Conservation (phyloP, 768 basidiomycete genomes). For the Suillus spraguei region DNA sequence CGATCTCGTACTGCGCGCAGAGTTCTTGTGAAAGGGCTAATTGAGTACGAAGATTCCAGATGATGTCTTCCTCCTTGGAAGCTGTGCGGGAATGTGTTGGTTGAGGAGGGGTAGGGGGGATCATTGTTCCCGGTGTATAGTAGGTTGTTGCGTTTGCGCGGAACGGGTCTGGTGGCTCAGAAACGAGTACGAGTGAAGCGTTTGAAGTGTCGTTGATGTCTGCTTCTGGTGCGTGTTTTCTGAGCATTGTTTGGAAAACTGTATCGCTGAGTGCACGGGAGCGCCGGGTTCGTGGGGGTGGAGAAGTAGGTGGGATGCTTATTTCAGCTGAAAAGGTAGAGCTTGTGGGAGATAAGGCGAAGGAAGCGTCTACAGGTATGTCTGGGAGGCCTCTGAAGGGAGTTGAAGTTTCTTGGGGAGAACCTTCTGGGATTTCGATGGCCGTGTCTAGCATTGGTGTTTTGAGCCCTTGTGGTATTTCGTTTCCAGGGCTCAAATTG, state of each 20-base stretch:
- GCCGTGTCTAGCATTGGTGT: constrained; percentile 37
- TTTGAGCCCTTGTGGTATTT: constrained; percentile 39
- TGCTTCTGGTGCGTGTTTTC: constrained; percentile 47
- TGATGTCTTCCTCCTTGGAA: constrained; percentile 71
- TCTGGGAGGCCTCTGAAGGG: constrained; percentile 8
- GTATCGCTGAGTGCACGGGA: constrained; percentile 65
- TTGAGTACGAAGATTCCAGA: constrained; percentile 75
- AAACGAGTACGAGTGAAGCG: constrained; percentile 49
- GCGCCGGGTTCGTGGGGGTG: constrained; percentile 40
- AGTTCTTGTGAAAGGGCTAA: constrained; percentile 75
- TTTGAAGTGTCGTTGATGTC: constrained; percentile 64
- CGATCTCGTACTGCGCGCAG: constrained; percentile 75
- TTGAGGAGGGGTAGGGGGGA: constrained; percentile 65
- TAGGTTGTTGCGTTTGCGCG: constrained; percentile 72
- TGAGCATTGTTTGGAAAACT: constrained; percentile 59
- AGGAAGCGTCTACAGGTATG: constrained; percentile 45
- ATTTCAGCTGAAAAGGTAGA: constrained; percentile 55
- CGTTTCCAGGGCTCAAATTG: constrained; percentile 58
- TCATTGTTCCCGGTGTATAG: constrained; percentile 74
- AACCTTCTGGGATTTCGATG: constrained; percentile 36
- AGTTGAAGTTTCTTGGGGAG: constrained; percentile 16
- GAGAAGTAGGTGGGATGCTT: constrained; percentile 19
- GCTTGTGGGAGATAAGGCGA: constrained; percentile 51
- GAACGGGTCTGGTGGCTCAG: constrained; percentile 76
- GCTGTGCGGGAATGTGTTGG: constrained; percentile 56